A percentile compares a stretch with the other conserved stretches of the same genome.
phyloP scores from a whole-genome alignment of 768 basidiomycete genomes.

The Cantharellus anzutake region DNA sequence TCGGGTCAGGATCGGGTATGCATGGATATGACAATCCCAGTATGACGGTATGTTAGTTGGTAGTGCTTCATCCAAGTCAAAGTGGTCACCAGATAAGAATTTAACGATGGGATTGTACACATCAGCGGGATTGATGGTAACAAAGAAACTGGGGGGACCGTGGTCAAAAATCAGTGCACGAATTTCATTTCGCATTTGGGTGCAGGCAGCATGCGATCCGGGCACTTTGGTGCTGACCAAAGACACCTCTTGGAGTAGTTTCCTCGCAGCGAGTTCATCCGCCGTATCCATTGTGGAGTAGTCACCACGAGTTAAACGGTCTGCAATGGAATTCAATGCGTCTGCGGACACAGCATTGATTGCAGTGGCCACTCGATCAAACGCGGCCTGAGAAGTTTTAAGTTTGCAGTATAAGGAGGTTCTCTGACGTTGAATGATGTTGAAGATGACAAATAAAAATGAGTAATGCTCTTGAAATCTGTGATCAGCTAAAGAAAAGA shows the following conservation, averaged over 20 bases:
- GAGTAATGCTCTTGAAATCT: constrained; percentile 11
- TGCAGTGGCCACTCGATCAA: constrained; percentile 1
- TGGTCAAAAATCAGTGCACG: constrained; percentile 4
- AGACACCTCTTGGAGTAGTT: constrained; percentile 9
- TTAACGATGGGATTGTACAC: constrained; percentile 7
- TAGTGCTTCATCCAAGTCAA: constrained; percentile 5
- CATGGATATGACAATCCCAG: too few species aligned
- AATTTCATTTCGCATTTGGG: constrained; percentile 9
- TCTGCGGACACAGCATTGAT: constrained; percentile 6
- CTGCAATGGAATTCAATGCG: constrained; percentile 4
- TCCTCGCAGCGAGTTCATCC: constrained; percentile 2
- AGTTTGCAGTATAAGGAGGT: constrained; percentile 3
- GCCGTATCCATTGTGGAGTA: not conserved
- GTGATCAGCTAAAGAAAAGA: constrained; percentile 4
- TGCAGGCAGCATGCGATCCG: constrained; percentile 6
- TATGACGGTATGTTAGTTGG: not conserved
- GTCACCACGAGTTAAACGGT: not conserved
- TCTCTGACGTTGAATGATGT: constrained; percentile 9
- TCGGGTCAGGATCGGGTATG: too few species aligned
- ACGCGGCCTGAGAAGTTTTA: constrained; percentile 1
- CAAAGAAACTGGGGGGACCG: constrained; percentile 9
- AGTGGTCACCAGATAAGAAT: constrained; percentile 5
- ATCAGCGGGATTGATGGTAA: constrained; percentile 10
- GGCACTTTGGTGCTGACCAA: constrained; percentile 7
- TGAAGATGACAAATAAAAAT: constrained; percentile 10